Evolutionary conservation across 2,329 filamentous ascomycete genomes (phyloP).

Genomic region (Colletotrichum costaricense): DNA sequence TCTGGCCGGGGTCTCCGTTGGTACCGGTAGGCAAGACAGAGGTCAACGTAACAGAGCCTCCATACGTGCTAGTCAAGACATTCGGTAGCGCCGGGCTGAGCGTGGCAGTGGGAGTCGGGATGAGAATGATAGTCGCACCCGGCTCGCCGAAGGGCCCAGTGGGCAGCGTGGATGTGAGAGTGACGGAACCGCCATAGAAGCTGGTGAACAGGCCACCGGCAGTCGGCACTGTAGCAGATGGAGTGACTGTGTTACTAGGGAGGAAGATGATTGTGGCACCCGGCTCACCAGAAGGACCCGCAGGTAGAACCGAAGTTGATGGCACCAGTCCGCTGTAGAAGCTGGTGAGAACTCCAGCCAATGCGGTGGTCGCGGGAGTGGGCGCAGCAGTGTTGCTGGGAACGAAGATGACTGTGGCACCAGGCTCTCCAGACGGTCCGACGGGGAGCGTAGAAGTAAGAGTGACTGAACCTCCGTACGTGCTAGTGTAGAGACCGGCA

Average conservation of each 20-base stretch:
- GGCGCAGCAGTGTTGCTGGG: background rate
- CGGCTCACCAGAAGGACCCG: background rate
- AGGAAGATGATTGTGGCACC: conserved; percentile 12
- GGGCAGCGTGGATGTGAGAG: background rate
- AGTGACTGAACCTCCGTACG: conserved; percentile 18
- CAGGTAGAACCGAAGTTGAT: background rate
- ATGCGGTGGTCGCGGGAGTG: background rate
- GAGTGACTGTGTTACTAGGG: background rate
- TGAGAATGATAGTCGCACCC: background rate
- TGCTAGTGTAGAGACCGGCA: conserved; percentile 23
- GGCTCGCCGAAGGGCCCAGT: conserved; percentile 1
- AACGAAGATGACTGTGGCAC: conserved; percentile 7
- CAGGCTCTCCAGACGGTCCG: conserved; percentile 4
- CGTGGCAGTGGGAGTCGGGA: background rate
- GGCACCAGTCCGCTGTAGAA: background rate
- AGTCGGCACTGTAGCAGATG: background rate
- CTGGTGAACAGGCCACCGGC: conserved; percentile 19
- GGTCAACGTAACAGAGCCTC: conserved; percentile 17
- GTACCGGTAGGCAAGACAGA: background rate
- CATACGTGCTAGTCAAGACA: conserved; percentile 17
- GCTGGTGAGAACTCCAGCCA: conserved; percentile 19
- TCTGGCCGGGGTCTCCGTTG: background rate
- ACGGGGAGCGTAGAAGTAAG: conserved; percentile 6
- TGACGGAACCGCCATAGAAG: conserved; percentile 16
- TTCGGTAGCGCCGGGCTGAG: background rate